Conservation (phyloP, 2,329 filamentous ascomycete genomes). For the Acrocalymma vagum region DNA sequence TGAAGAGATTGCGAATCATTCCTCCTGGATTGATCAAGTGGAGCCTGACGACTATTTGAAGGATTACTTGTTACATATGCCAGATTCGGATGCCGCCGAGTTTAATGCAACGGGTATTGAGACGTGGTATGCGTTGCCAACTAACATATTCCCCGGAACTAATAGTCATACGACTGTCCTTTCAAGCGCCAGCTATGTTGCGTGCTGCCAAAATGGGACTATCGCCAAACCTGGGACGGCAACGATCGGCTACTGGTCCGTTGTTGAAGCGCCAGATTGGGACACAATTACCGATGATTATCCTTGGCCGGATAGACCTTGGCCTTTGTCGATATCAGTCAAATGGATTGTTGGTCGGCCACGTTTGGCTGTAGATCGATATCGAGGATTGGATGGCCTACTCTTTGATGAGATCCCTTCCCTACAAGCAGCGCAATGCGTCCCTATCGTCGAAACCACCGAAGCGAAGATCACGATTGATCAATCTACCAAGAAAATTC, state of each 20-base stretch:
- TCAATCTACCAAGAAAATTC: conserved; percentile 5
- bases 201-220: conserved; percentile 22
- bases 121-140: not conserved
- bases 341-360: conserved; percentile 19
- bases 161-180: conserved; percentile 13
- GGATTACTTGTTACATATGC: not conserved
- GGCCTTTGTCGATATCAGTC: conserved; percentile 13
- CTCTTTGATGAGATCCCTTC: conserved; percentile 12
- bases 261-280: conserved; percentile 1
- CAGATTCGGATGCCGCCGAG: not conserved
- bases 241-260: conserved; percentile 23
- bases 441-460: conserved; percentile 20
- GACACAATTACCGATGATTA: not conserved
- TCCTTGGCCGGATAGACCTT: conserved; percentile 8
- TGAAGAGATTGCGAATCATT: conserved; percentile 9
- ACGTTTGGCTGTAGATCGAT: not conserved
- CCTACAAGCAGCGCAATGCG: conserved; percentile 22
- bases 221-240: conserved; percentile 4
- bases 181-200: not conserved
- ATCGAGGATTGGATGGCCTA: conserved; percentile 1
- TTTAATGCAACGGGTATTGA: not conserved
- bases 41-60: not conserved
- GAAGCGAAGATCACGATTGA: conserved; percentile 19
- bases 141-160: not conserved
- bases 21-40: conserved; percentile 12